These are phyloP conservation scores for Rhododendron henanense DNA, from an alignment of 148 eudicot species.

Conservation along the genomic window DNA sequence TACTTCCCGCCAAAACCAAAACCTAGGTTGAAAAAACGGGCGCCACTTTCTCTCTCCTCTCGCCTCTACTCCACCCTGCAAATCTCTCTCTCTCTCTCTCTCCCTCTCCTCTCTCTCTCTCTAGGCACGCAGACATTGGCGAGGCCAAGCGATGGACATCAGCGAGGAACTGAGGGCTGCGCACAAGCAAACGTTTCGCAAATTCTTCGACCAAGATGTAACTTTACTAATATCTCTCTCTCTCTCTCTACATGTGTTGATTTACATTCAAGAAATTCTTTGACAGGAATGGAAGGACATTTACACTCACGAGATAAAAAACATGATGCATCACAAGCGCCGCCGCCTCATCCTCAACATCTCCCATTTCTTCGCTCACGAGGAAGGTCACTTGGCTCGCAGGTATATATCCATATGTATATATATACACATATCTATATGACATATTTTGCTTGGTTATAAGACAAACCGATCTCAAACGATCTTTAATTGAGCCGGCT, in stretches of 20 bases:
- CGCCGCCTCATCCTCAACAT: slow-evolving; percentile 70
- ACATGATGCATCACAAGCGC: slow-evolving; percentile 64
- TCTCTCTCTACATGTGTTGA: neutral
- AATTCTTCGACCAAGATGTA: slow-evolving; percentile 81
- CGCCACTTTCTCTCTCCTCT: neutral
- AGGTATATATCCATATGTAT: slow-evolving; percentile 33
- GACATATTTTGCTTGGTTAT: neutral
- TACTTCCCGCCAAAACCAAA: slow-evolving; percentile 2
- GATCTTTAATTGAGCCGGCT: neutral
- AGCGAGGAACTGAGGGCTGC: slow-evolving; percentile 74
- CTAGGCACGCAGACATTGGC: neutral
- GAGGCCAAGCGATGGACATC: slow-evolving; percentile 53
- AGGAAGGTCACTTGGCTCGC: slow-evolving; percentile 57
- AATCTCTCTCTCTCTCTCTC: slow-evolving; percentile 7
- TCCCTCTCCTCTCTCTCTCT: neutral
- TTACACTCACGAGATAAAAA: slow-evolving; percentile 54
- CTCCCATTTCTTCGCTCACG: slow-evolving; percentile 59
- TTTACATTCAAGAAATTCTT: neutral
- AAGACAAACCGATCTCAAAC: neutral
- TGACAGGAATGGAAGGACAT: slow-evolving; percentile 48
- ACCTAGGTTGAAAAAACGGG: neutral
- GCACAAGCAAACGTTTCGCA: slow-evolving; percentile 81
- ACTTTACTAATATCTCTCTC: neutral
- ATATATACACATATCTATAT: neutral
- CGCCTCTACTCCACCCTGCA: neutral